Evolutionary conservation across 2,329 filamentous ascomycete genomes (phyloP), one percentile per base, ranked within the genome.

Genomic region (Penicillium sp.): DNA sequence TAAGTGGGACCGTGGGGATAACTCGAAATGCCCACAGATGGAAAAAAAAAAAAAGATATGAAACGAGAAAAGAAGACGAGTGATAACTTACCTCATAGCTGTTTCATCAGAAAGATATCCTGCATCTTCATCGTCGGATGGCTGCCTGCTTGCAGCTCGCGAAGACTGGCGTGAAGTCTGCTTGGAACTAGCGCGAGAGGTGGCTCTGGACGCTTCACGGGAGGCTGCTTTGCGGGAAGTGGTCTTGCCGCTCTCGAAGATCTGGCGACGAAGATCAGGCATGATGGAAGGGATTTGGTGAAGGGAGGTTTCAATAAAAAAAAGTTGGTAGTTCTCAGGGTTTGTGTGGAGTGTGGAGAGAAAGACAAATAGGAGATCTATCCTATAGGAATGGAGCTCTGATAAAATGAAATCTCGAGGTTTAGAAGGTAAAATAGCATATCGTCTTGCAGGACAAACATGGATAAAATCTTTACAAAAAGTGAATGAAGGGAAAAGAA

Each of bases 221-320:
- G 83, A 84, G 52, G 79, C 80, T 35, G 84, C 83, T 68, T 87
- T 87, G 66, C 82, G 82, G 52, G 86, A 88, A 47, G 84, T 75
- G 21, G 85, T 88, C 76, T 88, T 88, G 70, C 82, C 80, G 75
- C 83, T 85, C 77, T 87, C 85, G 39, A 87, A 81, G 55, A 84
- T 84, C 68, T 84, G 82, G 65, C 84, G 81, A 62, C 84, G 75
- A 52, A 79, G 71, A 64, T 80, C 78, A 46, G 76, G 78, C 78
- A 80, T 81, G 52, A 29, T 76, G 67, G 37, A 44, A 43, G 16
- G 24, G 9, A 8, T 43, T 4, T 44, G n/a, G 39, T 45, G 16
- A 35, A 52, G 42, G 47, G 14, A 55, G n/a, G 49, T 19, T 43
- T 22, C 14, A n/a, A 7, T 7, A 42, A 42, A 43, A 46, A 35